A percentile compares a stretch with the other conserved stretches of the same genome.
Conservation (phyloP, 2,329 filamentous ascomycete species). For the Fusarium subtropicale region DNA sequence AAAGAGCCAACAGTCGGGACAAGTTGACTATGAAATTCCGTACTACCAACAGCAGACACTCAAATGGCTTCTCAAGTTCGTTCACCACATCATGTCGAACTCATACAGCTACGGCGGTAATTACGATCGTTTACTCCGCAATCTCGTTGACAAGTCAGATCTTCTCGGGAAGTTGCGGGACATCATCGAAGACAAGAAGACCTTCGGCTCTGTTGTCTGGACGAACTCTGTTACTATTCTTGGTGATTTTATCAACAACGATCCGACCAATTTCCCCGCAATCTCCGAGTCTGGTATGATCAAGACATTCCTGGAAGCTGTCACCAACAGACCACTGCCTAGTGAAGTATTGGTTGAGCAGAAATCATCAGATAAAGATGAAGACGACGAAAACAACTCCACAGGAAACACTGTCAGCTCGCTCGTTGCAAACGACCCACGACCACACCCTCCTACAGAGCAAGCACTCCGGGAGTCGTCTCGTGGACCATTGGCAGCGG, state of each 20-base stretch:
- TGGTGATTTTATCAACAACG: conserved; percentile 97
- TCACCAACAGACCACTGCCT: conserved; percentile 68
- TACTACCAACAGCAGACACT: conserved; percentile 94
- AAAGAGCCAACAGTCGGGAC: conserved; percentile 75
- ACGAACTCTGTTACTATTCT: conserved; percentile 92
- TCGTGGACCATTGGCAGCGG: conserved; percentile 66
- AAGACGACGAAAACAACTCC: conserved; percentile 52
- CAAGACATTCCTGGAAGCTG: conserved; percentile 83
- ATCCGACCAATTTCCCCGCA: conserved; percentile 95
- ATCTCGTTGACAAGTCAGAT: conserved; percentile 92
- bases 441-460: conserved; percentile 65
- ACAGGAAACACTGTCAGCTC: conserved; percentile 56
- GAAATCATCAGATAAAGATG: conserved; percentile 49
- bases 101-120: conserved; percentile 77
- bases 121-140: conserved; percentile 89
- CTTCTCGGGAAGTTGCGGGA: conserved; percentile 81
- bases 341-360: conserved; percentile 46
- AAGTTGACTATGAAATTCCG: conserved; percentile 92
- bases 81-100: conserved; percentile 93
- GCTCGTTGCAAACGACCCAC: conserved; percentile 52
- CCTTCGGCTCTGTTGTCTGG: conserved; percentile 95
- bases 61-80: conserved; percentile 94
- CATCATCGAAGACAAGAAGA: conserved; percentile 81
- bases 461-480: conserved; percentile 61
- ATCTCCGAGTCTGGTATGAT: conserved; percentile 95